Evolutionary conservation across 768 basidiomycete genomes (phyloP), one percentile per base, ranked within the genome.

Genomic region (Agaricus bisporus): DNA sequence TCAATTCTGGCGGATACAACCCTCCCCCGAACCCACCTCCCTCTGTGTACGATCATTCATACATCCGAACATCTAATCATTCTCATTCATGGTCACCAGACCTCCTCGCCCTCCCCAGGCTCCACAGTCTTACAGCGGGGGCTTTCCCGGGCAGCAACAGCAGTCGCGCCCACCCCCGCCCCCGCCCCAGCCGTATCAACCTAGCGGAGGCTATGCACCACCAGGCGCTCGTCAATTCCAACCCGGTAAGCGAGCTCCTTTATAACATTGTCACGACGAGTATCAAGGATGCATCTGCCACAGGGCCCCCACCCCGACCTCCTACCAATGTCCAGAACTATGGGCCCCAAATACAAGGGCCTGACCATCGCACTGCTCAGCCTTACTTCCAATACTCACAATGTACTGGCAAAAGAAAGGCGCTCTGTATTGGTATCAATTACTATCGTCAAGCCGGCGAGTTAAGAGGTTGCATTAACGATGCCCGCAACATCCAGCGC

Each of bases 381-480:
- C 77, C 80, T 2, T 88, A 68, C 67, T 94, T 91, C 73, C 85
- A 89, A 60, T 93, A 91, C 62, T 94, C 91, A 2, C 90, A 91
- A 60, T 97, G 95, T 64, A 91, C 72, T 17, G 91, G 93, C 28
- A 83, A 76, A 68, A 86, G 85, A 68, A 98, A 93, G 68, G 95
- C 93, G 0, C 75, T 98, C 10, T 87, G 86, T 54, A 91, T 94
- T 67, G 95, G 95, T 0, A 90, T 97, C 60, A 92, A 92, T 67
- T 98, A 98, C 64, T 64, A 75, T 18, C 86, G 88, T 1, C 81
- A 83, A 59, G 65, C 66, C 3, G 78, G 78, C n/a, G 78, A 83
- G 60, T 73, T 98, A 6, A 67, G 72, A 0, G 95, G 95, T 9
- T 98, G 95, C 64, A 86, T 95, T 64, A 95, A 98, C 64, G 95